Evolutionary conservation across 1,284 basidiomycete species (phyloP), one percentile per base, ranked within the genome.

Genomic region (Tetrapyrgos nigripes): DNA sequence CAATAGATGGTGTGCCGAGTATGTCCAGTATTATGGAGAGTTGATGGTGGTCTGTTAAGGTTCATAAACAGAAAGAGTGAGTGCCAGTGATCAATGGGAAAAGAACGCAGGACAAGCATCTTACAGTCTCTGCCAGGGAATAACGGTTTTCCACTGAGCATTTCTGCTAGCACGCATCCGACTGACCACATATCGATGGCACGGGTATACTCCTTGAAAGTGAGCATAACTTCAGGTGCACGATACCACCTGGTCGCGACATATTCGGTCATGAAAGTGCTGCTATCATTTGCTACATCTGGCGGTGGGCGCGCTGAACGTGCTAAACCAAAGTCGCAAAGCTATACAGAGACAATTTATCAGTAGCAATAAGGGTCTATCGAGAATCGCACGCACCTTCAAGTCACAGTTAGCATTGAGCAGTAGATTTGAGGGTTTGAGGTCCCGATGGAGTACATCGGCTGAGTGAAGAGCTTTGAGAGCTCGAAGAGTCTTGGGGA

Each of bases 321-420:
- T 0, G 96, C 95, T 19, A 97, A 86, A 17, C 95, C 96, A 75
- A 97, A 97, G 71, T 97, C 94, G 73, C 95, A 97, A 24, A 97
- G 82, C 91, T 91, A 56, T 31, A 21, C 28, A 19, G 43, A 29
- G 50, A 59, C 33, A 64, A n/a, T 68, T 59, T 57, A 24, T 27
- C 28, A 58, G 50, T 19, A 57, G 43, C 35, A 46, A 50, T 44
- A 56, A 31, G 47, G 35, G 27, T 51, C 37, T 29, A 37, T 44
- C 40, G 50, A 65, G 57, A 56, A 40, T 24, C 57, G 47, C 33
- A 64, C 66, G 65, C 55, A 93, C 93, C 79, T 96, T 96, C 52
- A 97, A 84, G 75, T 97, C 96, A 70, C 96, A 98, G 70, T 97
- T 97, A 46, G 94, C 93, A 69, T 98, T 98, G 35, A 97, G 76